Base-by-base conservation (phyloP, 495 filamentous ascomycete genomes). In the Paragyromitra xinjiangensis region DNA sequence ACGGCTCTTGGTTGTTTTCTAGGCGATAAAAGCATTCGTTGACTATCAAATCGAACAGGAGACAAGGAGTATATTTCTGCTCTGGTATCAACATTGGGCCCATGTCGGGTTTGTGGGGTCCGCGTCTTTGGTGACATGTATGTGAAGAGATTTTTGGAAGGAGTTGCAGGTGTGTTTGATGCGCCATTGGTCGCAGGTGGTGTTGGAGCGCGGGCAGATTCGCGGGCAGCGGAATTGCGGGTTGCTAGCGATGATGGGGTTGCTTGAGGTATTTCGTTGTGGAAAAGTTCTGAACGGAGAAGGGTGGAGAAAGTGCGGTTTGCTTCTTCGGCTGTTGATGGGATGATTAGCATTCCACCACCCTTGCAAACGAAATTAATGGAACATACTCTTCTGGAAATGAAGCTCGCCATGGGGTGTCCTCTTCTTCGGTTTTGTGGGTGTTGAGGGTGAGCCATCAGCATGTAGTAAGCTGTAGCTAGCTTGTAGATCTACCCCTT, bases 121-220 rank as follows among this genome's bases (percentile, higher is more conserved):
- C 93, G 91, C 14, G 91, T 93, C 22, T 92, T 89, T 11, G 93
- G 93, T 12, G 93, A 94, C 79, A 93, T 91, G 78, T 96, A 99
- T 63, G 92, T 92, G 84, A 99, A 98, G 45, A 99, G 89, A 81
- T 98, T 98, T 85, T 98, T 98, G 83, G 97, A 94, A 3, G 95
- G 95, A 7, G 95, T 98, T 4, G 94, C 94, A 0, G 96, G 95
- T 3, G 94, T 97, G 12, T 89, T 87, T 29, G 88, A 84, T 37
- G 86, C 84, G 6, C 87, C 81, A 80, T 90, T 90, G 44, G 87
- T 90, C 6, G 95, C 93, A 39, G 91, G 90, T 48, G 93, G 91
- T 78, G 93, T 88, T 64, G 89, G 91, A 26, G 90, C 90, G 81
- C 93, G 90, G 77, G 89, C 89, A 50, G 88, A 77, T 90, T 89